phyloP scores from a whole-genome alignment of 2,329 filamentous ascomycete genomes.

The Madurella mycetomatis region DNA sequence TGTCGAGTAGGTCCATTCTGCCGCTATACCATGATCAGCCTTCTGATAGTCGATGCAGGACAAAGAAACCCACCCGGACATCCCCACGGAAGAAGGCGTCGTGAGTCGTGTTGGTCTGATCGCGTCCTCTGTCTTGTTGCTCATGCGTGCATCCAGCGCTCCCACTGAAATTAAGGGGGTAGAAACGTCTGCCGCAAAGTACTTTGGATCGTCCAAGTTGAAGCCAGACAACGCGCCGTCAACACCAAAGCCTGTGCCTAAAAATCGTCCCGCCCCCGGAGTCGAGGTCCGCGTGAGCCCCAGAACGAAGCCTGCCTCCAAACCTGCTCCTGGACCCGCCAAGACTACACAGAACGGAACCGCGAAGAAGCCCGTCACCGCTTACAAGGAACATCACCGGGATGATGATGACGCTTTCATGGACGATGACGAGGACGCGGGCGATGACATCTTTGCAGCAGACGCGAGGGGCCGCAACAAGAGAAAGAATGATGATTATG shows the following conservation, averaged over 20 bases:
- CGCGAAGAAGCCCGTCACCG: slow-evolving; percentile 41
- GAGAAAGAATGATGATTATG: slow-evolving; percentile 69
- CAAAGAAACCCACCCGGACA: slow-evolving; percentile 53
- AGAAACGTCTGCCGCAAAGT: slow-evolving; percentile 53
- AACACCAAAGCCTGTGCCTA: slow-evolving; percentile 40
- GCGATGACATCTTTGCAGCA: slow-evolving; percentile 80
- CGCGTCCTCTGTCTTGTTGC: not conserved
- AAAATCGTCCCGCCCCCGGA: slow-evolving; percentile 37
- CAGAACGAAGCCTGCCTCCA: slow-evolving; percentile 39
- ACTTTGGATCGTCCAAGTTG: slow-evolving; percentile 49
- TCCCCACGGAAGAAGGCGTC: slow-evolving; percentile 51
- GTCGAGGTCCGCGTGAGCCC: slow-evolving; percentile 51
- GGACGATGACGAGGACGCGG: slow-evolving; percentile 66
- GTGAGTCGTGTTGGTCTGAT: slow-evolving; percentile 33
- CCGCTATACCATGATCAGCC: not conserved
- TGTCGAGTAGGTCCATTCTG: slow-evolving; percentile 41
- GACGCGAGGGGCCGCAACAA: slow-evolving; percentile 63
- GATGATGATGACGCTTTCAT: slow-evolving; percentile 56
- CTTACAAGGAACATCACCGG: slow-evolving; percentile 40
- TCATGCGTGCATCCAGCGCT: slow-evolving; percentile 28
- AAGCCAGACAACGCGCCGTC: slow-evolving; percentile 37
- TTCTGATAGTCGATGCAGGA: slow-evolving; percentile 29
- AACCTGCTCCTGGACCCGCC: slow-evolving; percentile 24
- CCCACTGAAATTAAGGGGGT: slow-evolving; percentile 43
- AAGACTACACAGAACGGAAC: slow-evolving; percentile 32